Base-by-base conservation (phyloP, 2,329 filamentous ascomycete species). In the Exophiala viscosa region DNA sequence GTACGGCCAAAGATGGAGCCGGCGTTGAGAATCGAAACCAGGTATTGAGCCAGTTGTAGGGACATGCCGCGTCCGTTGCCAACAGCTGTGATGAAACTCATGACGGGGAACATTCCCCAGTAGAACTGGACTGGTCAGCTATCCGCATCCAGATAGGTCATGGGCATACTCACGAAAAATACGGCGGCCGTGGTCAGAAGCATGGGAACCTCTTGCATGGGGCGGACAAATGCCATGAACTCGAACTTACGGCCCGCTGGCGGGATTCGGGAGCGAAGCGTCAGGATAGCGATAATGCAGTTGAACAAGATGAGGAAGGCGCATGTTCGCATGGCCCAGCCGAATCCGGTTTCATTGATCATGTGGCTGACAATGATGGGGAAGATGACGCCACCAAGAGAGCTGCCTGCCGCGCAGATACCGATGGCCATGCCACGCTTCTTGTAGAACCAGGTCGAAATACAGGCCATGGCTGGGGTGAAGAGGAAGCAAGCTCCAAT, bases 281-380 rank as follows among this genome's bases (percentile, higher is more conserved):
- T 80, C 0, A 80, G 62, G 23, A 73, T 71, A 33, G 80, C 76
- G 55, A 86, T 71, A 32, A 76, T 66, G 55, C 81, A 73, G 54
- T 81, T 69, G 50, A 73, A 76, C 54, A 88, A 76, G 57, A 87
- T 83, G 44, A 86, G 69, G 51, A 87, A 82, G 11, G 81, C 71
- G 18, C 70, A 72, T 43, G 76, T 76, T 7, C 81, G 73, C 72
- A 84, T 81, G 0, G 78, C 69, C 83, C 80, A 85, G 35, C 70
- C 65, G 61, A 81, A 80, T 32, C 80, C 78, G 46, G 82, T 70
- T 43, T 72, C 32, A 0, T 70, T 70, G 41, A 85, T 77, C 17
- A 85, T 66, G 32, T 75, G 74, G 1, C 74, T 68, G 10, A 84
- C 74, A 76, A 85, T 81, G 61, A 85, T 83, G 0, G 83, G 82